Percentiles rank a stretch among this genome's conserved stretches.
phyloP scores from a whole-genome alignment of 129 eudicot genomes.

The Dittrichia graveolens region DNA sequence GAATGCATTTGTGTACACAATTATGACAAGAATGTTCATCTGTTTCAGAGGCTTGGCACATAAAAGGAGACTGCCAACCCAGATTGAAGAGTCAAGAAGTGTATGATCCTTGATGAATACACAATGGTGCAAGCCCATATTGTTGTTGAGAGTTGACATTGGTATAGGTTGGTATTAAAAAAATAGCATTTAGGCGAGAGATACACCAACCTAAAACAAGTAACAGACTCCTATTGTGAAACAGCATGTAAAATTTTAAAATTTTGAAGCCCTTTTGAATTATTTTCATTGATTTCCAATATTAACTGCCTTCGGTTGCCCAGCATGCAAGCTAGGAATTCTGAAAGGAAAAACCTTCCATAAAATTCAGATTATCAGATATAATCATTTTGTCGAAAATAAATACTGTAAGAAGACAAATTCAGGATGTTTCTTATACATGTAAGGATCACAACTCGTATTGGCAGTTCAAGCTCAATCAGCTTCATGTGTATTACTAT shows the following conservation, averaged over 20 bases:
- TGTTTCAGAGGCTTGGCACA: background rate
- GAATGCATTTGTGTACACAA: background rate
- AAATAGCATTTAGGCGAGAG: background rate
- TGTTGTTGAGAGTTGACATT: background rate
- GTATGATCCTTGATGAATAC: background rate
- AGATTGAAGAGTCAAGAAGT: slow-evolving; percentile 10
- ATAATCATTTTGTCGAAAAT: background rate
- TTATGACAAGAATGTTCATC: slow-evolving; percentile 4
- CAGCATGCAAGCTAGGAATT: too few species aligned
- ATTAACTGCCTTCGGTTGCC: too few species aligned
- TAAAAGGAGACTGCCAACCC: background rate
- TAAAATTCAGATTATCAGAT: too few species aligned
- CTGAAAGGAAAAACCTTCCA: too few species aligned
- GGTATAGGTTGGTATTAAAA: background rate
- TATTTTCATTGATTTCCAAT: too few species aligned
- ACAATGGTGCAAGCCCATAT: background rate
- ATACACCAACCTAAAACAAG: slow-evolving; percentile 2
- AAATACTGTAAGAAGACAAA: background rate
- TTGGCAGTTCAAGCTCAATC: slow-evolving; percentile 14
- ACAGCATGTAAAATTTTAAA: too few species aligned
- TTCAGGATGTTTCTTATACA: slow-evolving; percentile 1
- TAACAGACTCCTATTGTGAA: background rate
- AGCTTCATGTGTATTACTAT: background rate
- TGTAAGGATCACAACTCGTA: slow-evolving; percentile 14
- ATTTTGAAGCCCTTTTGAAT: too few species aligned